Evolutionary conservation across 441 rosid species (phyloP).

Genomic region (Raphanus hybrid): DNA sequence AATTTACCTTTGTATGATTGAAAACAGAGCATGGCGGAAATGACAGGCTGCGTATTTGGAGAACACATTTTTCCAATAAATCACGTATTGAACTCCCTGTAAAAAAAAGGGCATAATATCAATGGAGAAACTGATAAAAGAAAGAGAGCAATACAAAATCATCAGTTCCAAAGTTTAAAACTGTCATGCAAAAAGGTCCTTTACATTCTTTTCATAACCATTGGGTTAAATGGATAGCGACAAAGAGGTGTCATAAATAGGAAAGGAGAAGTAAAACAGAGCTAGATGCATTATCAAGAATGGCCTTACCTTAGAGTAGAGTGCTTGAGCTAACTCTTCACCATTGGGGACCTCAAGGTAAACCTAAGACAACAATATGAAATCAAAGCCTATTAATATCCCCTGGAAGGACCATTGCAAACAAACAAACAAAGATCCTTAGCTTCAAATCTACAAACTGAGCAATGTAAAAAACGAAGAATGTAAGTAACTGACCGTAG

Average conservation of each 20-base stretch:
- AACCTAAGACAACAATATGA: constrained; percentile 51
- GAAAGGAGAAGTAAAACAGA: constrained; percentile 4
- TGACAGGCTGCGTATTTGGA: constrained; percentile 75
- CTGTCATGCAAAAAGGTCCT: constrained; percentile 11
- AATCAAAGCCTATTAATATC: constrained; percentile 9
- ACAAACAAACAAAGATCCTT: neutral
- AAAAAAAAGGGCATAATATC: constrained; percentile 24
- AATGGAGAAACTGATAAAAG: constrained; percentile 4
- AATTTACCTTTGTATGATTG: constrained; percentile 79
- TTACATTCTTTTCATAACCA: neutral
- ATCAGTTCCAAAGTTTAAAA: neutral
- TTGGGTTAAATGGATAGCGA: constrained; percentile 1
- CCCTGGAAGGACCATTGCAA: neutral
- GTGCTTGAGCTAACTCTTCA: constrained; percentile 85
- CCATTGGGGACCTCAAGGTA: constrained; percentile 85
- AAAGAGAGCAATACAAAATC: neutral
- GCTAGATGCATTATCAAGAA: constrained; percentile 7
- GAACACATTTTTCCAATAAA: constrained; percentile 74
- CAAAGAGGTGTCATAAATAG: neutral
- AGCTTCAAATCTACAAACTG: neutral
- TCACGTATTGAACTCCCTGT: constrained; percentile 92
- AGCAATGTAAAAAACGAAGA: constrained; percentile 15
- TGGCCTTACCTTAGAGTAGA: constrained; percentile 72
- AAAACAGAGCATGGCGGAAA: constrained; percentile 84
- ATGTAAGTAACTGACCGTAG: constrained; percentile 65